Conservation (phyloP, 495 filamentous ascomycete species). For the Penicilliopsis zonata region DNA sequence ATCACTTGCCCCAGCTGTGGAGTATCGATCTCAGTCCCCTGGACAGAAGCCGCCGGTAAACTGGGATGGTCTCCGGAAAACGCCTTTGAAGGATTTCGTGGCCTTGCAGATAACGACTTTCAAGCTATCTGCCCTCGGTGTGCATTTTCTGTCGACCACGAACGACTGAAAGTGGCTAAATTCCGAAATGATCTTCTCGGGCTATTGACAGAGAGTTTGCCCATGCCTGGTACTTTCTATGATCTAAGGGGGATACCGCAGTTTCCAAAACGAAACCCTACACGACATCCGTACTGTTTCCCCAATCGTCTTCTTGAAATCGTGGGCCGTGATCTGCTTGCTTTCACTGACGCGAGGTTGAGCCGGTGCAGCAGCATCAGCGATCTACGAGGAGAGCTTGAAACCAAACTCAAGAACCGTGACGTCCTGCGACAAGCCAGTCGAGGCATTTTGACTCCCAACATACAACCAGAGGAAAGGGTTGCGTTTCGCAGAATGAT, state of each 20-base stretch:
- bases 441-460: background rate
- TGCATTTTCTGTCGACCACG: conserved; percentile 33
- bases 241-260: conserved; percentile 18
- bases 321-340: conserved; percentile 21
- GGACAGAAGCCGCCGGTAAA: conserved; percentile 48
- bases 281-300: conserved; percentile 10
- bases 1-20: conserved; percentile 48
- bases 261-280: background rate
- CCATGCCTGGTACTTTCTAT: conserved; percentile 58
- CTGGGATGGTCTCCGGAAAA: conserved; percentile 11
- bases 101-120: conserved; percentile 58
- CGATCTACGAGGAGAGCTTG: conserved; percentile 9
- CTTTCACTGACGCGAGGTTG: conserved; percentile 11
- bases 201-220: conserved; percentile 26
- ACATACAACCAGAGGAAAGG: conserved; percentile 18
- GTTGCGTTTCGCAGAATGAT: conserved; percentile 61
- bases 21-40: conserved; percentile 32
- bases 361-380: conserved; percentile 6
- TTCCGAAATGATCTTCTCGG: conserved; percentile 41
- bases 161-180: conserved; percentile 38
- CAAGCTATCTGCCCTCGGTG: conserved; percentile 32
- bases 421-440: conserved; percentile 10
- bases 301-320: conserved; percentile 47
- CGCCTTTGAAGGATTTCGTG: conserved; percentile 19
- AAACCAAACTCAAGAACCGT: conserved; percentile 4